Conservation (phyloP, 2,329 filamentous ascomycete genomes). For the Talaromyces sp. region DNA sequence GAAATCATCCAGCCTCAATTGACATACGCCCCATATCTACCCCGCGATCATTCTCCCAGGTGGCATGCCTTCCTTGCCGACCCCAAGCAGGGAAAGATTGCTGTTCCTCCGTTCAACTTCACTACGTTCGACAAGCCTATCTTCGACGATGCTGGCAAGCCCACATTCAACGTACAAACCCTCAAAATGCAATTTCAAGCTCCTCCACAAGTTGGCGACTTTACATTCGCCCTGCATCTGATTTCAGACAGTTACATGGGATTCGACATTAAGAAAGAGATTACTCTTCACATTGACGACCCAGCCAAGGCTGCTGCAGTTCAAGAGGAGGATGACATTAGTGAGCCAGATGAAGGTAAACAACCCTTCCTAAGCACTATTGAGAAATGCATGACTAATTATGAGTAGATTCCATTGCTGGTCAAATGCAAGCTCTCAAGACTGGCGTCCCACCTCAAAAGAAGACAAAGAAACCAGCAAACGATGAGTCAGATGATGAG, state of each 20-base stretch:
- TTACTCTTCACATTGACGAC: conserved; percentile 84
- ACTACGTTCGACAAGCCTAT: conserved; percentile 86
- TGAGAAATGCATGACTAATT: neutral
- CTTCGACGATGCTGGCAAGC: conserved; percentile 73
- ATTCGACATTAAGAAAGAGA: conserved; percentile 87
- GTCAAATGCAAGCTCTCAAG: conserved; percentile 86
- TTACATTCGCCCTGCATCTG: conserved; percentile 90
- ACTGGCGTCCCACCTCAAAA: conserved; percentile 61
- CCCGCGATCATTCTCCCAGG: conserved; percentile 80
- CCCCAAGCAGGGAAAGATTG: conserved; percentile 90
- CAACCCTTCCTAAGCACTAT: conserved; percentile 20
- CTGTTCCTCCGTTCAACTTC: conserved; percentile 95
- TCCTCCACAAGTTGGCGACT: conserved; percentile 85
- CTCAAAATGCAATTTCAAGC: conserved; percentile 96
- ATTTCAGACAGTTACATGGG: conserved; percentile 94
- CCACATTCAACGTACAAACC: conserved; percentile 92
- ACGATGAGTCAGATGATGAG: conserved; percentile 61
- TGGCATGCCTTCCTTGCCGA: conserved; percentile 97
- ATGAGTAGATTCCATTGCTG: conserved; percentile 73
- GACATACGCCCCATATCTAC: conserved; percentile 85
- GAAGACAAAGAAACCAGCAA: conserved; percentile 51
- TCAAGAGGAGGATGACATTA: conserved; percentile 88
- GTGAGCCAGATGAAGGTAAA: conserved; percentile 93
- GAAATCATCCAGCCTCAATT: conserved; percentile 72
- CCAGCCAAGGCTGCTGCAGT: conserved; percentile 78